These are phyloP conservation scores for Colletotrichum scovillei DNA, from an alignment of 2,329 filamentous ascomycete species.

Conservation along the genomic window DNA sequence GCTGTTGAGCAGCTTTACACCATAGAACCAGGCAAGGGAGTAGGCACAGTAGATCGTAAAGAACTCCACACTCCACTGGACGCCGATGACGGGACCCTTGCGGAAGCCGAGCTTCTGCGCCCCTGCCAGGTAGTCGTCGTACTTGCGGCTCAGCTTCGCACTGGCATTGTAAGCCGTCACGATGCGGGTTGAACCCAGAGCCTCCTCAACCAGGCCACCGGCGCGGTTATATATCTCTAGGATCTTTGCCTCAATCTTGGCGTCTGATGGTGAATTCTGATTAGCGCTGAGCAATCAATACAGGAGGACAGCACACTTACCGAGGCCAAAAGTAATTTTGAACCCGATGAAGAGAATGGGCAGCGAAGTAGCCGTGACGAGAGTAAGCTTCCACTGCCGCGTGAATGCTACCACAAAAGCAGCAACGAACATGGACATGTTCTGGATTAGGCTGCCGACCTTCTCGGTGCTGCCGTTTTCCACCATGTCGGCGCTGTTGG, in stretches of 20 bases:
- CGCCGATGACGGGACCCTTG: slow-evolving; percentile 66
- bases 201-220: not conserved
- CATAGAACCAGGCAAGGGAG: slow-evolving; percentile 68
- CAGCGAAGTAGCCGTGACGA: not conserved
- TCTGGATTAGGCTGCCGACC: not conserved
- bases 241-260: not conserved
- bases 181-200: not conserved
- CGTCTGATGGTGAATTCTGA: not conserved
- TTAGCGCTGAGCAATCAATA: not conserved
- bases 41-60: slow-evolving; percentile 77
- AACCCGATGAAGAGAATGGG: not conserved
- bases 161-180: not conserved
- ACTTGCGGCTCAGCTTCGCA: slow-evolving; percentile 40
- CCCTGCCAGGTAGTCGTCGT: slow-evolving; percentile 48
- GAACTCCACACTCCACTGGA: slow-evolving; percentile 72
- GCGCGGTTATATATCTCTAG: not conserved
- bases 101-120: slow-evolving; percentile 66
- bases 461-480: not conserved
- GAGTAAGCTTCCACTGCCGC: not conserved
- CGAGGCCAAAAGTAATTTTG: not conserved
- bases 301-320: not conserved
- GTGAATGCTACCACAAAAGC: not conserved
- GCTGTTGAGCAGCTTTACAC: slow-evolving; percentile 47
- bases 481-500: not conserved
- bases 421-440: not conserved